Percentiles rank a stretch among this genome's conserved stretches.
Conservation (phyloP, 371 early-diverging fungal genomes). For the Zopfochytrium polystomum region DNA sequence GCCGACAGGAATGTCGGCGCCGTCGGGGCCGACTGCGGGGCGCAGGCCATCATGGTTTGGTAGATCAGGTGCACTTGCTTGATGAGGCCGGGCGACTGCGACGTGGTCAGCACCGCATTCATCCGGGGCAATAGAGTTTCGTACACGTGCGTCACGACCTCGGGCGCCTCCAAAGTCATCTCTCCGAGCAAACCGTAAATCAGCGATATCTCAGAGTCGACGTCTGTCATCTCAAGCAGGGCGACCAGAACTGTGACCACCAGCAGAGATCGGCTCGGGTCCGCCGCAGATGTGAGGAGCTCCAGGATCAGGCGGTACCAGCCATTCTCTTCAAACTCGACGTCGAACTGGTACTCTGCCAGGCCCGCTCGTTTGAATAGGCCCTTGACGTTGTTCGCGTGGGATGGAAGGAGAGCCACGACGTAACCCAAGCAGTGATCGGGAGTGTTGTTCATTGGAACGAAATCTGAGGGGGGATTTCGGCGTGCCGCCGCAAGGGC, state of each 20-base stretch:
- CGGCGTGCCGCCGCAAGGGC: slow-evolving; percentile 62
- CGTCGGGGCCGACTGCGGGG: slow-evolving; percentile 29
- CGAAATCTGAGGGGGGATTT: slow-evolving; percentile 47
- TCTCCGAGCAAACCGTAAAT: slow-evolving; percentile 82
- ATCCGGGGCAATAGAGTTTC: slow-evolving; percentile 72
- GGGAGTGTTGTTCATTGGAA: too few species aligned
- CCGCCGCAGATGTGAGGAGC: slow-evolving; percentile 20
- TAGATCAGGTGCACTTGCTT: slow-evolving; percentile 75
- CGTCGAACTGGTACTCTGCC: slow-evolving; percentile 16
- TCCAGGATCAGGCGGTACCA: slow-evolving; percentile 25
- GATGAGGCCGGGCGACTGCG: slow-evolving; percentile 65
- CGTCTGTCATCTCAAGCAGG: slow-evolving; percentile 77
- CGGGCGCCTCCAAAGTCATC: slow-evolving; percentile 70
- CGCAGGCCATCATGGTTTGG: slow-evolving; percentile 69
- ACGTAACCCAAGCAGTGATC: slow-evolving; percentile 71
- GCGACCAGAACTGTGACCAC: slow-evolving; percentile 74
- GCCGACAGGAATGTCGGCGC: slow-evolving; percentile 8
- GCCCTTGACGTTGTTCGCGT: slow-evolving; percentile 57
- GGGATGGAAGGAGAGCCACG: slow-evolving; percentile 66
- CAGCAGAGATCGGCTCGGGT: slow-evolving; percentile 67
- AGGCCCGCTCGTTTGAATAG: slow-evolving; percentile 45
- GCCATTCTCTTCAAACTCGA: slow-evolving; percentile 20
- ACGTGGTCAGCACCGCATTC: slow-evolving; percentile 68
- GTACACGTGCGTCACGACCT: slow-evolving; percentile 72
- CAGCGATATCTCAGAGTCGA: slow-evolving; percentile 78